Evolutionary conservation across 169 alveolate genomes (phyloP).

Genomic region (Plasmodium vivax): DNA sequence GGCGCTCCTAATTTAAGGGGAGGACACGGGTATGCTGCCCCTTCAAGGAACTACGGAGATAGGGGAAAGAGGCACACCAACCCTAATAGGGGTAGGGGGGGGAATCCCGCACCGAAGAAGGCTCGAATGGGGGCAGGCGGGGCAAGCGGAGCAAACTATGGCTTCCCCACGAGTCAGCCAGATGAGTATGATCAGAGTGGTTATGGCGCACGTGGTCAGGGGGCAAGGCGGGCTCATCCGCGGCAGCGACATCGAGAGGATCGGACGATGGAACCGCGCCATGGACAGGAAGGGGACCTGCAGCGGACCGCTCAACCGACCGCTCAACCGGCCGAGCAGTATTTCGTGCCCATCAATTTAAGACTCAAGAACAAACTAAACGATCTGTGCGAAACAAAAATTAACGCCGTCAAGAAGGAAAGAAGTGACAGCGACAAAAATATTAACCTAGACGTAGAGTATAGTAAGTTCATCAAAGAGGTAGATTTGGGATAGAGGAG

Average conservation of each 20-base stretch:
- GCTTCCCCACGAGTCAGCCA: background rate
- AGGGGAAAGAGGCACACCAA: constrained; percentile 12
- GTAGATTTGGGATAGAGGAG: constrained; percentile 30
- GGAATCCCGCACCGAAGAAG: constrained; percentile 4
- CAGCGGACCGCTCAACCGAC: background rate
- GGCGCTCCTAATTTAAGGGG: background rate
- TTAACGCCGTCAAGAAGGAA: constrained; percentile 21
- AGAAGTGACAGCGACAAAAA: background rate
- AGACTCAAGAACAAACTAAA: constrained; percentile 58
- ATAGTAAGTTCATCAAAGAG: constrained; percentile 58
- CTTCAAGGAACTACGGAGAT: constrained; percentile 10
- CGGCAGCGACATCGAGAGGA: background rate
- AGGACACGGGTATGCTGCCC: background rate
- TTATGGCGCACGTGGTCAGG: background rate
- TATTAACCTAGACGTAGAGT: constrained; percentile 48
- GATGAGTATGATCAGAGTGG: background rate
- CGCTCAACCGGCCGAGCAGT: background rate
- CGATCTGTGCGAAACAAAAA: constrained; percentile 60
- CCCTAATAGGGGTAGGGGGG: background rate
- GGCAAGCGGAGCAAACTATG: constrained; percentile 15
- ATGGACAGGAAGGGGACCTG: background rate
- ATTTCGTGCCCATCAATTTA: constrained; percentile 67
- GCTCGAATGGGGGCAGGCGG: background rate
- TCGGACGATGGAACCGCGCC: background rate
- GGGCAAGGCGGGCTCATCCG: background rate